Base-by-base conservation (phyloP, 2,329 filamentous ascomycete species). In the Metarhizium anisopliae region DNA sequence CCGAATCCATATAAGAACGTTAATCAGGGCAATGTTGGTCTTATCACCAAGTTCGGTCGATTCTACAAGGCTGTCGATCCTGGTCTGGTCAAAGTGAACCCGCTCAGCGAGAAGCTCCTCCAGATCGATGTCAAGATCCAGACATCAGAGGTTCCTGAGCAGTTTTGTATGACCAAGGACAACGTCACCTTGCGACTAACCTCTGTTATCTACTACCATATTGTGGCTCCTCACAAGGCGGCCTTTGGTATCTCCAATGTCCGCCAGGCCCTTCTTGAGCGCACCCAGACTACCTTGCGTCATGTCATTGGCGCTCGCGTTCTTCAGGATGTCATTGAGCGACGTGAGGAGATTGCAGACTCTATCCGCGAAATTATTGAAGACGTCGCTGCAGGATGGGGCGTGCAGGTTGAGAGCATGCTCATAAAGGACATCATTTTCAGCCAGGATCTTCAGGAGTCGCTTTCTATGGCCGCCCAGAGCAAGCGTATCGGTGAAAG, bases 361-460 rank as follows among this genome's bases (percentile, higher is more conserved):
- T 94, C 88, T 56, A 97, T 97, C 60, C 86, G 90, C 60, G 93
- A 96, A 73, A 97, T 97, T 65, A 97, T 99, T 64, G 94, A 97
- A 69, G 92, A 96, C 63, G 94, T 96, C 1, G 93, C 94, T 6
- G 78, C 83, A 11, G 90, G 90, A 59, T 99, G 94, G 94, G 94
- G 94, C 74, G 93, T 96, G 7, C 85, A 90, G 68, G 94, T 97
- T 57, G 94, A 97, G 79, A 92, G 87, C 67, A 99, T 99, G 93
- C 85, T 99, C 63, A 93, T 99, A 82, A 97, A 99, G 77, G 94
- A 99, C 73, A 95, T 99, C 69, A 89, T 97, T 70, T 99, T 99
- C 83, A 91, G 85, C 74, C 85, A 90, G 68, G 94, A 97, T 63
- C 81, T 99, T 49, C 94, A 99, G 74, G 93, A 97, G 67, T 94